Conservation (phyloP, 2,329 filamentous ascomycete species). For the Colletotrichum siamense region DNA sequence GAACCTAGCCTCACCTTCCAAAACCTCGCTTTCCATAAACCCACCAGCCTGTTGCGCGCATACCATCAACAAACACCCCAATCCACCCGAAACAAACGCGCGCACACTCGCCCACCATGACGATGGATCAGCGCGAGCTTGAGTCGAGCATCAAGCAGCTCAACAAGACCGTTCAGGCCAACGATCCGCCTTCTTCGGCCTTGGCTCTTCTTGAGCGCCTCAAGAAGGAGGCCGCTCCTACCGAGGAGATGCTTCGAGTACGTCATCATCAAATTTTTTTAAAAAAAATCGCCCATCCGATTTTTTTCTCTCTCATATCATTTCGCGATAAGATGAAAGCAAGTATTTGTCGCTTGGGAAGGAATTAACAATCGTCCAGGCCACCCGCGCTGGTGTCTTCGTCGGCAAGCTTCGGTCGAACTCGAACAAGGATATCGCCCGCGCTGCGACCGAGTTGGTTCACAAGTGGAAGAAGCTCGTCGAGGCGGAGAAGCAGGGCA, state of each 20-base stretch:
- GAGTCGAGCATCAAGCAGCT: constrained; percentile 78
- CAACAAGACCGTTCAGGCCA: constrained; percentile 76
- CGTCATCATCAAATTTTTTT: constrained; percentile 32
- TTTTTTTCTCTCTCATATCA: background rate
- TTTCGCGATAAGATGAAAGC: background rate
- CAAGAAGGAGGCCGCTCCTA: constrained; percentile 80
- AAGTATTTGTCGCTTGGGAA: background rate
- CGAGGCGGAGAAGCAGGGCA: constrained; percentile 64
- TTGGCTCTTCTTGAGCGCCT: constrained; percentile 78
- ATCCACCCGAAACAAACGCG: background rate
- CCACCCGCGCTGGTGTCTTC: constrained; percentile 88
- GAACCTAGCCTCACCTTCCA: background rate
- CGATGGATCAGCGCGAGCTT: constrained; percentile 81
- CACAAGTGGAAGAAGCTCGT: constrained; percentile 86
- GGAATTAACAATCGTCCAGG: constrained; percentile 42
- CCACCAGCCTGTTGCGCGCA: background rate
- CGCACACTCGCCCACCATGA: background rate
- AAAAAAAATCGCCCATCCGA: background rate
- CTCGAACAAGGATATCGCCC: constrained; percentile 80
- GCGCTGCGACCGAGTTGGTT: constrained; percentile 81
- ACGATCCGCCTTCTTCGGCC: constrained; percentile 76
- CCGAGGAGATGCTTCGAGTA: constrained; percentile 87
- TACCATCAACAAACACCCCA: background rate
- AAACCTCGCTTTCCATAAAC: background rate
- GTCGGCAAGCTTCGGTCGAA: constrained; percentile 84